phyloP scores from a whole-genome alignment of 2,329 filamentous ascomycete species.

The Ustilaginoidea virens region DNA sequence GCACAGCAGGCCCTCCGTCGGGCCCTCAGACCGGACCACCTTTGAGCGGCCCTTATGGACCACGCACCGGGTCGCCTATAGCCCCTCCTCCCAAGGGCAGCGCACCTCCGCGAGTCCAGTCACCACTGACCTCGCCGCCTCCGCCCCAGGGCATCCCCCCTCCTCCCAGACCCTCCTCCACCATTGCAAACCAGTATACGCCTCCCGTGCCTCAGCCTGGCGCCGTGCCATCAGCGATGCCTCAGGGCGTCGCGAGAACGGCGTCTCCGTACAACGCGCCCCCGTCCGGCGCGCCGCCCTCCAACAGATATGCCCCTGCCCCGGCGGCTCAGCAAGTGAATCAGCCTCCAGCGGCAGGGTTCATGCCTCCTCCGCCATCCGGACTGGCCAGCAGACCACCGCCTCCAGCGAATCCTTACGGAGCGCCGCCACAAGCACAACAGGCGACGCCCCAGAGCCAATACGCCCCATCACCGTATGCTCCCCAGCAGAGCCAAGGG shows the following conservation, averaged over 20 bases:
- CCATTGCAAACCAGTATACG: constrained; percentile 40
- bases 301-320: constrained; percentile 60
- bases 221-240: constrained; percentile 40
- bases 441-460: constrained; percentile 23
- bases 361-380: constrained; percentile 23
- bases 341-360: constrained; percentile 22
- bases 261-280: constrained; percentile 79
- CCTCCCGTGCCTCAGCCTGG: constrained; percentile 47
- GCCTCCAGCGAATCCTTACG: constrained; percentile 28
- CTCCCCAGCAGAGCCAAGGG: constrained; percentile 27
- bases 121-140: constrained; percentile 44
- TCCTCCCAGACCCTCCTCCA: constrained; percentile 44
- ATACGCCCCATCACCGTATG: constrained; percentile 18
- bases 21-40: constrained; percentile 14
- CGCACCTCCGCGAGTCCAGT: constrained; percentile 53
- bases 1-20: constrained; percentile 12
- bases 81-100: constrained; percentile 66
- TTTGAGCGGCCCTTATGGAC: constrained; percentile 37
- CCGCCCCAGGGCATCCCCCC: constrained; percentile 32
- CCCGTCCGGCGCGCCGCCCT: constrained; percentile 51
- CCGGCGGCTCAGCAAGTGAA: constrained; percentile 38
- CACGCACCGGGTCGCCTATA: constrained; percentile 55
- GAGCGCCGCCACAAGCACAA: constrained; percentile 31
- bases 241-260: constrained; percentile 52
- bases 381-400: constrained; percentile 23